A percentile compares a stretch with the other conserved stretches of the same genome.
phyloP scores from a whole-genome alignment of 306 rosid species.

The Cucumis sativus region DNA sequence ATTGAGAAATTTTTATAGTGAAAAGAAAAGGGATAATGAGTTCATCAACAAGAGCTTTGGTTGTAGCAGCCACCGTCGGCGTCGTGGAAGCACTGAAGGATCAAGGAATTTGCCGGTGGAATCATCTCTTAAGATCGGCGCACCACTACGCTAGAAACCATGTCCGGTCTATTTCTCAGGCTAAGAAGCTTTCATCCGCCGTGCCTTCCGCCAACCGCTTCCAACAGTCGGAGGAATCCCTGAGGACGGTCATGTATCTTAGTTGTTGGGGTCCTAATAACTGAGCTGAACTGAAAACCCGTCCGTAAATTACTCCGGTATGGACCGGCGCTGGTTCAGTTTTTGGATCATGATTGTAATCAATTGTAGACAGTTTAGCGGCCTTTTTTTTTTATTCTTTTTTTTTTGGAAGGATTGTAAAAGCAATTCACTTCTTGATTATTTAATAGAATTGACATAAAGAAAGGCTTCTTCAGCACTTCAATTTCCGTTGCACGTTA shows the following conservation, averaged over 20 bases:
- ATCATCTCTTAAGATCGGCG: constrained; percentile 4
- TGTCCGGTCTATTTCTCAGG: constrained; percentile 12
- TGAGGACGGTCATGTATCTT: constrained; percentile 24
- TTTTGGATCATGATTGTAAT: not conserved
- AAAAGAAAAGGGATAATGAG: not conserved
- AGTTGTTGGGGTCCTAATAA: constrained; percentile 32
- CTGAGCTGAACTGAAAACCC: not conserved
- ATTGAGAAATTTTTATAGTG: not conserved
- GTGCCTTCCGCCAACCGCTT: not conserved
- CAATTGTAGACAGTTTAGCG: not conserved
- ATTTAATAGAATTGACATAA: too few relatives aligned
- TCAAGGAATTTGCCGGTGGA: constrained; percentile 28
- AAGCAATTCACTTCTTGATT: too few relatives aligned
- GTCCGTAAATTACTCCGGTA: not conserved
- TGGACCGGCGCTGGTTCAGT: not conserved
- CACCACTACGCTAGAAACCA: constrained; percentile 14
- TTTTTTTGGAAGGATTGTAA: not conserved
- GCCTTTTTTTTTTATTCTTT: not conserved
- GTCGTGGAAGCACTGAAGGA: constrained; percentile 25
- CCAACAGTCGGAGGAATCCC: constrained; percentile 15
- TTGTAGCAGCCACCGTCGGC: constrained; percentile 24
- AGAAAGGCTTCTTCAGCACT: too few relatives aligned
- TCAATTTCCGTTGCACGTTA: too few relatives aligned
- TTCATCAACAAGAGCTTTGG: constrained; percentile 10
- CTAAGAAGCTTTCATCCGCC: constrained; percentile 10